Conservation (phyloP, 805 yeast species). For the Zygoascus tannicola region DNA sequence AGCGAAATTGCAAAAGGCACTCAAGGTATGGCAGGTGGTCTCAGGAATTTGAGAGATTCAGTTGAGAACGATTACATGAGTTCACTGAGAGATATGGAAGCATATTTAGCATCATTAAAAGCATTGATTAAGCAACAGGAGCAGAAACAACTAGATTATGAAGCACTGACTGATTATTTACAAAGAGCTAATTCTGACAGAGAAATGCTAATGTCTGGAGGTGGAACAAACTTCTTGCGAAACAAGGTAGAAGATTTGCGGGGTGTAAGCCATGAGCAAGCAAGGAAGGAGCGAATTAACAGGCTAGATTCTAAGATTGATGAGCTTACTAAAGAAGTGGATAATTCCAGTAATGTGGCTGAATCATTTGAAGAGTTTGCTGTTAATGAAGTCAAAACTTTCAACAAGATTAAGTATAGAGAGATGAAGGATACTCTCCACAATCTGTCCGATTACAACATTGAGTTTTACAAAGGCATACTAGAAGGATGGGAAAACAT, state of each 20-base stretch:
- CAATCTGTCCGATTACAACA: slow-evolving; percentile 66
- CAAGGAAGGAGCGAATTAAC: slow-evolving; percentile 42
- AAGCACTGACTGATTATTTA: slow-evolving; percentile 72
- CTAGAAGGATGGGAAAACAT: slow-evolving; percentile 54
- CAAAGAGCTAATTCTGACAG: slow-evolving; percentile 62
- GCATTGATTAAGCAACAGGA: slow-evolving; percentile 74
- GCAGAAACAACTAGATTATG: slow-evolving; percentile 84
- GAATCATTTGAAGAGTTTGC: slow-evolving; percentile 50
- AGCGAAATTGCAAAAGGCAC: slow-evolving; percentile 41
- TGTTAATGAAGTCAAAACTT: slow-evolving; percentile 48
- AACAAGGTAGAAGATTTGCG: slow-evolving; percentile 52
- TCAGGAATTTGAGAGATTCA: slow-evolving; percentile 37
- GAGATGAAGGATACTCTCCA: slow-evolving; percentile 68
- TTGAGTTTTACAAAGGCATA: slow-evolving; percentile 59
- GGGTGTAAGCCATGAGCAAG: slow-evolving; percentile 51
- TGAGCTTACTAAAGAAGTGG: slow-evolving; percentile 42
- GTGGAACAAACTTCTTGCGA: slow-evolving; percentile 43
- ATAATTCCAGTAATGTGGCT: slow-evolving; percentile 40
- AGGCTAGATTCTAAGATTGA: slow-evolving; percentile 43
- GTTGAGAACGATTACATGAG: slow-evolving; percentile 76
- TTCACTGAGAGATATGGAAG: slow-evolving; percentile 78
- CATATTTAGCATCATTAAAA: slow-evolving; percentile 58
- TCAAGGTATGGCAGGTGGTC: slow-evolving; percentile 34
- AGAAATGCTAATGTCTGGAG: slow-evolving; percentile 41
- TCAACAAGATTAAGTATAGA: slow-evolving; percentile 69